Base-by-base conservation (phyloP, 306 rosid species). In the Trichosanthes cucumerina region DNA sequence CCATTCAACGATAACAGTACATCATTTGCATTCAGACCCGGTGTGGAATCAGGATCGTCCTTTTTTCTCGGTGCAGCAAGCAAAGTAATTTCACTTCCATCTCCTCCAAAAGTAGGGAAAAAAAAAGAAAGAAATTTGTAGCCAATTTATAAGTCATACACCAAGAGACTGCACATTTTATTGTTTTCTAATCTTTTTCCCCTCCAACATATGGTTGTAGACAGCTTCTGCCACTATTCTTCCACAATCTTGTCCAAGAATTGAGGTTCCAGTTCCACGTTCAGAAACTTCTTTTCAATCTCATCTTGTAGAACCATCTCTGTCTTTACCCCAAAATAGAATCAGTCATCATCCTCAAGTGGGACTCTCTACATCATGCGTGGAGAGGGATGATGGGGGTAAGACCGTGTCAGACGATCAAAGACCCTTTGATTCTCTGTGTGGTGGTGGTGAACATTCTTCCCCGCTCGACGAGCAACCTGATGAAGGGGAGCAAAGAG, bases 11-110 rank as follows among this genome's bases (percentile, higher is more conserved):
- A 88, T 77, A 62, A 86, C 10, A 82, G 83, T 71, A 39, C 85
- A 19, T 77, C 93, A 11, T 93, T 91, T 81, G 98, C 93, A 72
- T 91, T 93, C 93, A 90, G 84, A 86, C 92, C 93, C 36, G 28
- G 85, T 46, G 69, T 86, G 3, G 93, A 90, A 80, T 80, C 86
- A 0, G 85, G 90, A 63, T 86, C 92, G 41, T 76, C 92, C 26
- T 89, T 88, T 83, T 86, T 81, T 88, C 80, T 84, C 43, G 88
- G 86, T 15, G 87, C 86, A 80, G 77, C 90, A 81, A 83, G 86
- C 87, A 89, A 90, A 82, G 97, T 93, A 93, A 89, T 85, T 78
- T 78, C 10, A 47, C 57, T 38, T 46, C 59, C 66, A 3, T 5
- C 53, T 15, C 60, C 44, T 15, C 14, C 15, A 31, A 46, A 31